Evolutionary conservation across 1,139 yeast species (phyloP), one percentile per base, ranked within the genome.

Genomic region (Zygoascus sp.): DNA sequence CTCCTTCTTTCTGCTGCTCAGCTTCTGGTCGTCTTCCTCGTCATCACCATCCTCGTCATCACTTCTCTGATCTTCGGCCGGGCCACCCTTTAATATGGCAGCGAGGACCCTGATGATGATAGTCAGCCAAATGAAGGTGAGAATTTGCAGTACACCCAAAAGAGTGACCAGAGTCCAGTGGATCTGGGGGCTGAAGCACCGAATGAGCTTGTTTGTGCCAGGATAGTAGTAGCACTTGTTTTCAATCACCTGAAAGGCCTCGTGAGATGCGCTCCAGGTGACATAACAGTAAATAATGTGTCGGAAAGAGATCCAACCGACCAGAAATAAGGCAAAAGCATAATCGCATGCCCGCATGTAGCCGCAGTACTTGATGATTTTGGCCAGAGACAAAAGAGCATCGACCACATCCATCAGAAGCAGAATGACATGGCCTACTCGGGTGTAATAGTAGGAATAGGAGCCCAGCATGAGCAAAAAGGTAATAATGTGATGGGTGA

Each of bases 381-480:
- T 89, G 17, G 96, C 96, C 2, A 73, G 66, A 0, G 92, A 72
- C 38, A 89, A 70, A 54, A 80, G 70, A 38, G 83, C 77, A 63
- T 89, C 97, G 41, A 81, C 94, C 30, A 80, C 71, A 66, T 89
- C 96, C 96, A 89, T 88, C 53, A 86, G 69, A 56, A 83, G 75
- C 57, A 87, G 68, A 42, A 89, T 82, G 40, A 83, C 76, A 65
- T 87, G 87, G 27, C 97, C 97, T 48, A 87, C 77, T 40, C 89
- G 75, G 34, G 82, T 79, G 64, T 79, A 84, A 65, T 84, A 81
- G 61, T 78, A 81, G 59, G 74, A 73, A 64, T 88, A 89, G 1
- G 94, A 83, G 1, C 94, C 94, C 17, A 76, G 65, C 39, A 85
- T 75, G 50, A 89, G 73, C 25, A 73, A 58, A 58, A 82, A 75